Percentiles rank a stretch among this genome's conserved stretches.
These are phyloP conservation scores for Grammothele lineata DNA, from an alignment of 768 basidiomycete genomes.

Conservation along the genomic window DNA sequence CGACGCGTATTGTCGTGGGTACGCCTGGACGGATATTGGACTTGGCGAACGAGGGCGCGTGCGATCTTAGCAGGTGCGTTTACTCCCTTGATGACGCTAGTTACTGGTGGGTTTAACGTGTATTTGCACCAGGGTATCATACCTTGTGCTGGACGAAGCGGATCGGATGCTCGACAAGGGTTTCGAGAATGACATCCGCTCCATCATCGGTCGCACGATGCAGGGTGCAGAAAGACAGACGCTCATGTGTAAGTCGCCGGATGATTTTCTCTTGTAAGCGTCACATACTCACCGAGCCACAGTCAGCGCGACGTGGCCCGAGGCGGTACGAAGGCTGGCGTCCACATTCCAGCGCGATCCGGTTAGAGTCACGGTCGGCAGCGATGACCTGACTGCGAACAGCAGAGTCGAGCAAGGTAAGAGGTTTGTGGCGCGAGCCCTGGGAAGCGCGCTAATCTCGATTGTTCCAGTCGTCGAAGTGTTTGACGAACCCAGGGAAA, in stretches of 20 bases:
- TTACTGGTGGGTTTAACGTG: neutral
- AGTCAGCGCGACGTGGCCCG: conserved; percentile 99
- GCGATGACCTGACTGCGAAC: conserved; percentile 93
- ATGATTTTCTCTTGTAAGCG: neutral
- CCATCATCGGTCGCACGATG: conserved; percentile 76
- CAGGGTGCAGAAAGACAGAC: conserved; percentile 75
- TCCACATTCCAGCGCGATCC: conserved; percentile 83
- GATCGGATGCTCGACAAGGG: conserved; percentile 98
- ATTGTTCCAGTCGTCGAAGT: conserved; percentile 63
- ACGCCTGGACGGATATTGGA: conserved; percentile 94
- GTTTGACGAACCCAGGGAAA: conserved; percentile 76
- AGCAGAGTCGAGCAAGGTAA: conserved; percentile 80
- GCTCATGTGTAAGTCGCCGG: conserved; percentile 74
- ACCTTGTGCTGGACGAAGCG: conserved; percentile 95
- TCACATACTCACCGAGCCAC: neutral
- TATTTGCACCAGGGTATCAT: conserved; percentile 60
- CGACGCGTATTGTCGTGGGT: conserved; percentile 82
- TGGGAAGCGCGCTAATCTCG: neutral
- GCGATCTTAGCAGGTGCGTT: conserved; percentile 73
- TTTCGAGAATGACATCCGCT: conserved; percentile 95
- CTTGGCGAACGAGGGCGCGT: conserved; percentile 80
- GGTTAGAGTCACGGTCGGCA: conserved; percentile 89
- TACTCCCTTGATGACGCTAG: no score
- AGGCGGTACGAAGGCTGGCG: conserved; percentile 85
- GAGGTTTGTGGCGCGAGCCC: neutral